These are phyloP conservation scores for Myxozyma lipomycoides DNA, from an alignment of 805 yeast species.

Conservation along the genomic window DNA sequence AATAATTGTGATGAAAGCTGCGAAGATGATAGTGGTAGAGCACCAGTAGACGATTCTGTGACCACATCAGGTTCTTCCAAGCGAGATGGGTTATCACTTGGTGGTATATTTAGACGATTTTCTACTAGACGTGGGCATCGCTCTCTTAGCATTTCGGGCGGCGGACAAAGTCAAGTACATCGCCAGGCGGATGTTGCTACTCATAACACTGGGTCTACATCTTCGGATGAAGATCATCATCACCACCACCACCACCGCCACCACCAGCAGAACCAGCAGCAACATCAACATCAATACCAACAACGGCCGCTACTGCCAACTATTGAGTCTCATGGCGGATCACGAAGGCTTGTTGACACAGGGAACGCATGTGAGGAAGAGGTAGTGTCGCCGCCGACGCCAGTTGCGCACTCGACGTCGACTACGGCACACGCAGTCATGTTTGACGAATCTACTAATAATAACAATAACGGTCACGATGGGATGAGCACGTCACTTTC, in stretches of 20 bases:
- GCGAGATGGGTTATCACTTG: slow-evolving; percentile 20
- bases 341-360: no score
- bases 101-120: slow-evolving; percentile 22
- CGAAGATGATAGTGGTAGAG: no score
- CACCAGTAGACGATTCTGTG: no score
- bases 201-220: not conserved
- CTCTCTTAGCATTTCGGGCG: slow-evolving; percentile 13
- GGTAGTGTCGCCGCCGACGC: not conserved
- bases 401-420: slow-evolving; percentile 5
- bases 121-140: slow-evolving; percentile 23
- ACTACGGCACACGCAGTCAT: not conserved
- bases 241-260: no score
- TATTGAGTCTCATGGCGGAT: slow-evolving; percentile 4
- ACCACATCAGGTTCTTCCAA: slow-evolving; percentile 3
- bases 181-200: slow-evolving; percentile 8
- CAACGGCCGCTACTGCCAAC: slow-evolving; percentile 17
- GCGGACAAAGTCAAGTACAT: slow-evolving; percentile 1
- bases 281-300: no score
- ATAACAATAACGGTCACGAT: not conserved
- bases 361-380: no score
- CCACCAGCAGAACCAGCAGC: no score
- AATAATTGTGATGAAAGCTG: no score
- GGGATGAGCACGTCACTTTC: no score
- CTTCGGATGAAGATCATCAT: not conserved
- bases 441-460: not conserved